These are phyloP conservation scores for Didymella keratinophila DNA, from an alignment of 2,329 filamentous ascomycete species.

Conservation along the genomic window DNA sequence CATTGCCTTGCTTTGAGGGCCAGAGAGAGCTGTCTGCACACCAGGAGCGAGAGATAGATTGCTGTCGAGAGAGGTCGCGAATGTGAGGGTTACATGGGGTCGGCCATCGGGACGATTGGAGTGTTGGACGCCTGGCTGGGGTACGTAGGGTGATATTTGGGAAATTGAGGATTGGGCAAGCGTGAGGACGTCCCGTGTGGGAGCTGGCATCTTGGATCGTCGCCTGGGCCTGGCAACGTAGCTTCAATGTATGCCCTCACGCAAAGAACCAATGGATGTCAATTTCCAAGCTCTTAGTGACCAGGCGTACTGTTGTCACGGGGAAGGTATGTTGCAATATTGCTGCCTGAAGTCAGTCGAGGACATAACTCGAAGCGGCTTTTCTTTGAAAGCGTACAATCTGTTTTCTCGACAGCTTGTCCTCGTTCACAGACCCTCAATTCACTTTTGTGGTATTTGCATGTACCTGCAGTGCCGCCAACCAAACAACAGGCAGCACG, in stretches of 20 bases:
- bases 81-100: constrained; percentile 73
- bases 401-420: not conserved
- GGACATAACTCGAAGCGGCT: not conserved
- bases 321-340: not conserved
- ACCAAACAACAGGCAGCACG: constrained; percentile 9
- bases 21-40: constrained; percentile 82
- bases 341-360: constrained; percentile 8
- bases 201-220: constrained; percentile 15
- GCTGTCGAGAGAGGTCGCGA: constrained; percentile 88
- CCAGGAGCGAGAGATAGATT: constrained; percentile 79
- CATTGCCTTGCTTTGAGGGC: constrained; percentile 85
- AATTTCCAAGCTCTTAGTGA: constrained; percentile 1
- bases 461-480: not conserved
- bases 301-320: not conserved
- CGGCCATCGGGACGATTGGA: constrained; percentile 8
- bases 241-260: not conserved
- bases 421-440: no score
- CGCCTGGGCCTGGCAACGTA: not conserved
- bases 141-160: constrained; percentile 62
- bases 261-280: not conserved
- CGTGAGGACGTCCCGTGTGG: constrained; percentile 34
- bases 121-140: constrained; percentile 27
- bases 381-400: not conserved
- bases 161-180: constrained; percentile 56
- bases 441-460: not conserved